A percentile compares a stretch with the other conserved stretches of the same genome.
Evolutionary conservation across 139 green algal species (phyloP).

Genomic region (Gonium pectorale): DNA sequence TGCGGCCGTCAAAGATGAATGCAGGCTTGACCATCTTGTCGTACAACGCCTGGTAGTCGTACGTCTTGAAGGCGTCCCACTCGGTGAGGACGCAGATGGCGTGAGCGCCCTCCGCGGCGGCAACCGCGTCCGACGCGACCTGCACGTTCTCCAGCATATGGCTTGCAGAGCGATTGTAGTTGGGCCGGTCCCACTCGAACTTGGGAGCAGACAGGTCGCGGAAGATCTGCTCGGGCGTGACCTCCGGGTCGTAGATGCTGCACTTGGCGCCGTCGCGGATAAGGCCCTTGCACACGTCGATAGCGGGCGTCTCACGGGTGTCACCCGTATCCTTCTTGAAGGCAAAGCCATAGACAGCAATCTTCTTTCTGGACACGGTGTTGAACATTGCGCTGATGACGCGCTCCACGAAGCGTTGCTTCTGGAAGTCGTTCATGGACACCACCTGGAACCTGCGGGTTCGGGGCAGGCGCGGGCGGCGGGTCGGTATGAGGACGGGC

Average conservation of each 20-base stretch:
- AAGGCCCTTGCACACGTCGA: constrained; percentile 96
- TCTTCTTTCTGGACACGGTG: constrained; percentile 96
- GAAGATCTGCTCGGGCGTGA: constrained; percentile 85
- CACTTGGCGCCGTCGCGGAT: constrained; percentile 79
- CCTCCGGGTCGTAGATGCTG: constrained; percentile 94
- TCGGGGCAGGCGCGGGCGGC: no score
- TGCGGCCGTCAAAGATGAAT: constrained; percentile 99
- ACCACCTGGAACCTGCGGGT: constrained; percentile 75
- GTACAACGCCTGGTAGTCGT: constrained; percentile 83
- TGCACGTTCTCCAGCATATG: constrained; percentile 71
- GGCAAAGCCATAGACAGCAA: constrained; percentile 97
- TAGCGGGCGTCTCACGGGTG: constrained; percentile 98
- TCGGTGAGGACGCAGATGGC: constrained; percentile 96
- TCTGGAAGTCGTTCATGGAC: constrained; percentile 99
- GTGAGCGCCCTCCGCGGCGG: constrained; percentile 84
- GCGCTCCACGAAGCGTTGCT: constrained; percentile 95
- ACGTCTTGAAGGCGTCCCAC: constrained; percentile 99
- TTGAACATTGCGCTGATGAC: constrained; percentile 99
- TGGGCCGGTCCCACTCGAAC: constrained; percentile 96
- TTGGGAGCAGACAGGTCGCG: constrained; percentile 86
- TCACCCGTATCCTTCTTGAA: constrained; percentile 99
- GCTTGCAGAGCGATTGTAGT: constrained; percentile 59
- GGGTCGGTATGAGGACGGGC: no score
- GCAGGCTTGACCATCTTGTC: constrained; percentile 96
- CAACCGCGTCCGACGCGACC: constrained; percentile 64